Percentiles rank a stretch among this genome's conserved stretches.
Evolutionary conservation across 176 grass and related monocot species (phyloP).

Genomic region (Melocanna baccifera): DNA sequence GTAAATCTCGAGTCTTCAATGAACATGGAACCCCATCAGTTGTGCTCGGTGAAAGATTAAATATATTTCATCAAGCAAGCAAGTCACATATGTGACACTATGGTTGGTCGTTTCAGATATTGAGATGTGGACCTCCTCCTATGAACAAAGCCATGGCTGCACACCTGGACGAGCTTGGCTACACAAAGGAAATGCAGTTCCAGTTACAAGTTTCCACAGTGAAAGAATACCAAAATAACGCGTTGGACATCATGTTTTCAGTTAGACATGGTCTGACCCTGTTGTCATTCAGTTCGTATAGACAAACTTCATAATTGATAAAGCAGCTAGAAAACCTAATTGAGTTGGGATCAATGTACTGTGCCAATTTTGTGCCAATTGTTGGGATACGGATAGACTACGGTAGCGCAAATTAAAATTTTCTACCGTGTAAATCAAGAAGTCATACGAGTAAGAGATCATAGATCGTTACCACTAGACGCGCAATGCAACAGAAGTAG

Average conservation of each 20-base stretch:
- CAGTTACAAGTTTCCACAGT: conserved; percentile 49
- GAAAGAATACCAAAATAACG: conserved; percentile 22
- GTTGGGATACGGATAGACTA: too few relatives aligned
- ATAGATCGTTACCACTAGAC: too few relatives aligned
- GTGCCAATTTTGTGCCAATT: not conserved
- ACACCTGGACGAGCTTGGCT: conserved; percentile 71
- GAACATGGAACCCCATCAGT: not conserved
- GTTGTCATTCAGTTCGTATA: not conserved
- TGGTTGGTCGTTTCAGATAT: conserved; percentile 42
- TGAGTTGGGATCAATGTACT: not conserved
- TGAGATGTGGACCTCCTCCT: conserved; percentile 94
- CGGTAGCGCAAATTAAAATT: too few relatives aligned
- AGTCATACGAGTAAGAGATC: too few relatives aligned
- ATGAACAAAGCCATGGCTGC: conserved; percentile 98
- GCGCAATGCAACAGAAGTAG: too few relatives aligned
- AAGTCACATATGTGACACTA: not conserved
- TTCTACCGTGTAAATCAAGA: too few relatives aligned
- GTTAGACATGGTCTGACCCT: not conserved
- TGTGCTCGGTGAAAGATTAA: not conserved
- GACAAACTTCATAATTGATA: not conserved
- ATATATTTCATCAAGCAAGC: not conserved
- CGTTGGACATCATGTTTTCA: not conserved
- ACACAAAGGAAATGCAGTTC: conserved; percentile 96
- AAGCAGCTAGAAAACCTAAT: not conserved
- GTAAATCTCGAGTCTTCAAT: conserved; percentile 10